Evolutionary conservation across 2,329 filamentous ascomycete genomes (phyloP).

Genomic region (Arthrobotrys sinensis): DNA sequence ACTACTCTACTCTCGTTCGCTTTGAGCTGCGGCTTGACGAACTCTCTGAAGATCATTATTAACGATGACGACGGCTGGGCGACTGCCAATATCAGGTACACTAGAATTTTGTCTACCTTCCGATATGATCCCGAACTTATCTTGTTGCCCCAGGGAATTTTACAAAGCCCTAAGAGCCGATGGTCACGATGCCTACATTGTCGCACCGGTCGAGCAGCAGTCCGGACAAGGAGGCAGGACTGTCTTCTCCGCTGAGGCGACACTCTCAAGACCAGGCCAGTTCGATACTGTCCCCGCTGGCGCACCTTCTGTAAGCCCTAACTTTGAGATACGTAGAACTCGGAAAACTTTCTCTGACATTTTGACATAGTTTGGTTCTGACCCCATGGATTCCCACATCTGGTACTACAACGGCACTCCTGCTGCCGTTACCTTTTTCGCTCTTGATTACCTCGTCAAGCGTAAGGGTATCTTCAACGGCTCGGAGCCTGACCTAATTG

Average conservation of each 20-base stretch:
- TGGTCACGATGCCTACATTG: conserved; percentile 68
- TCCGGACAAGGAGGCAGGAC: conserved; percentile 70
- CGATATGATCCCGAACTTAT: background rate
- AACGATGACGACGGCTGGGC: conserved; percentile 69
- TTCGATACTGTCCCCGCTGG: conserved; percentile 70
- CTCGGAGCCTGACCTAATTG: conserved; percentile 71
- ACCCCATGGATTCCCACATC: conserved; percentile 72
- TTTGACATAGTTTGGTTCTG: conserved; percentile 67
- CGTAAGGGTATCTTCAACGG: conserved; percentile 70
- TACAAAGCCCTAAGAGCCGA: conserved; percentile 67
- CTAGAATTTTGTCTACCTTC: background rate
- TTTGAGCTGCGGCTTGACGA: conserved; percentile 20
- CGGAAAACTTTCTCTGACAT: conserved; percentile 1
- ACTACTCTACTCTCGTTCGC: conserved; percentile 18
- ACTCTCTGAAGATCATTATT: conserved; percentile 49
- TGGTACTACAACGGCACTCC: conserved; percentile 77
- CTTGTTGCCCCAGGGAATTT: conserved; percentile 64
- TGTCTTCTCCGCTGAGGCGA: conserved; percentile 69
- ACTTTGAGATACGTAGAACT: background rate
- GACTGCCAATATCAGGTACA: conserved; percentile 67
- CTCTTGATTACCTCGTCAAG: conserved; percentile 72
- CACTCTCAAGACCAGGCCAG: conserved; percentile 68
- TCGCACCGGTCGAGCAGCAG: conserved; percentile 69
- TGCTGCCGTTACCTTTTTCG: conserved; percentile 73
- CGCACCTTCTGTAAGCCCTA: conserved; percentile 68